Evolutionary conservation across 495 filamentous ascomycete genomes (phyloP), one percentile per base, ranked within the genome.

Genomic region (Trichoderma asperelloides): DNA sequence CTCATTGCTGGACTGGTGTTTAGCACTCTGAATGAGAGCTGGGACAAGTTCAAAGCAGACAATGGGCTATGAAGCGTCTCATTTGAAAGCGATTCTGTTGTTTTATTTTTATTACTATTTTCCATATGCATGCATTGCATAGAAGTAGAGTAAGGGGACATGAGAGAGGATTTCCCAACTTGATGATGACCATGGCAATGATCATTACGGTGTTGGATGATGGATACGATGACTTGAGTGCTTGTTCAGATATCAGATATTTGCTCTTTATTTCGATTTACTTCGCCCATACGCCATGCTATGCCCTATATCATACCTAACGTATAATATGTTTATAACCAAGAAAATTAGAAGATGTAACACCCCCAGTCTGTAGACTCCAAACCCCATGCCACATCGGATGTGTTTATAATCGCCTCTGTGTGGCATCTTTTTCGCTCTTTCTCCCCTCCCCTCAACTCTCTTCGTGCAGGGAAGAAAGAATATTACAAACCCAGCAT

Each of bases 1-100:
- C 96, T 98, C 89, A 91, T 98, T 75, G 91, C 92, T 64, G 91
- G 86, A 9, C 87, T 89, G 7, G 95, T 98, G 21, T 98, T 98
- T 72, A 89, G 88, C 69, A 90, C 92, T 18, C 80, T 98, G 74
- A 98, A 98, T 74, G 96, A 98, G 78, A 92, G 93, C 8, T 98
- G 95, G 95, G 95, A 98, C 74, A 96, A 93, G 77, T 98, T 98
- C 79, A 95, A 94, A 78, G 81, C 81, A 67, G 93, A 98, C 73
- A 97, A 98, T 76, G 85, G 85, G 5, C 78, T 94, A 66, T 94
- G 62, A 70, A 27, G 12, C n/a, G 43, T 47, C n/a, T 11, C n/a
- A 47, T n/a, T 47, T 47, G 43, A 47, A 16, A 47, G 43, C 43
- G 43, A 7, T 37, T 37, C 0, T n/a, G 25, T 1, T 6, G 23